Conservation (phyloP, 371 early-diverging fungal species). For the Mucor plumbeus region DNA sequence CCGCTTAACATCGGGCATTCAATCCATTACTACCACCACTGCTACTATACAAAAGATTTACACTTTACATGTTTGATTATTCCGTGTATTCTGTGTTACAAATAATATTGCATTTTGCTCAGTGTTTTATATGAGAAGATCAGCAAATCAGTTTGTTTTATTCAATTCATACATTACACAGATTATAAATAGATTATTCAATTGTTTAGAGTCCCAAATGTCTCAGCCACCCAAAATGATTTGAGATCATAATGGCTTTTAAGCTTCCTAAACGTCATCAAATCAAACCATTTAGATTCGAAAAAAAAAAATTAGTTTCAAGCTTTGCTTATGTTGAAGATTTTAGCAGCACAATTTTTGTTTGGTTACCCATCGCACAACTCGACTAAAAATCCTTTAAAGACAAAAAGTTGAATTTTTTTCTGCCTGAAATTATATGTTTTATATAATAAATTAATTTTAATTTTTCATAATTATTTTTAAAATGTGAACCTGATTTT, state of each 20-base stretch:
- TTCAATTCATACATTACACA: no score
- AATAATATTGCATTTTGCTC: slow-evolving; percentile 2
- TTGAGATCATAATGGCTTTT: not conserved
- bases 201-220: not conserved
- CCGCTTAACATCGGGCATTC: not conserved
- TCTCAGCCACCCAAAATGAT: slow-evolving; percentile 7
- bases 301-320: not conserved
- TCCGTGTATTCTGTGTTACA: slow-evolving; percentile 12
- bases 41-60: not conserved
- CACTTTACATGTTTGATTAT: slow-evolving; percentile 7
- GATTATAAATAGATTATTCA: no score
- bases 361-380: not conserved
- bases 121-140: not conserved
- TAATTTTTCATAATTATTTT: no score
- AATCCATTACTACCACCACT: not conserved
- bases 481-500: no score
- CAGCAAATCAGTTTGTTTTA: no score
- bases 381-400: not conserved
- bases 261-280: not conserved
- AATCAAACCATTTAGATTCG: not conserved
- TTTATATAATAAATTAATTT: no score
- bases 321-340: not conserved
- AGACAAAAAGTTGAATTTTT: not conserved
- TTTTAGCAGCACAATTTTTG: not conserved
- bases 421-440: not conserved